Evolutionary conservation across 768 basidiomycete genomes (phyloP).

Genomic region (Lyophyllum semitale): DNA sequence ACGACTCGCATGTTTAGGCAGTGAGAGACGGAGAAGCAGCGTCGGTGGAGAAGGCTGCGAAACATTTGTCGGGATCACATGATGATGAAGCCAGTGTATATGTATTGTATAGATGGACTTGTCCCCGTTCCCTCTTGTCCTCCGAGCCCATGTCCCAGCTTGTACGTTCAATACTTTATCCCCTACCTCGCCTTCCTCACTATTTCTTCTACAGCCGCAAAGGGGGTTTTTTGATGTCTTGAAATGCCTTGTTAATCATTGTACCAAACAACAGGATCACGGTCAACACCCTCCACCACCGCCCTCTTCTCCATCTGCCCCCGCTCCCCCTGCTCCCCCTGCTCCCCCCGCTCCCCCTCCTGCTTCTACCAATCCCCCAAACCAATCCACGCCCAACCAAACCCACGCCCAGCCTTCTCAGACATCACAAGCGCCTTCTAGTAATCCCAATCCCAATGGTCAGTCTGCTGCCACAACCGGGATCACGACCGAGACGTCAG

Average conservation of each 20-base stretch:
- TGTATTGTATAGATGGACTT: too few species aligned
- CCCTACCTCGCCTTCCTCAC: background rate
- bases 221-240: background rate
- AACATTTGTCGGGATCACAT: conserved; percentile 14
- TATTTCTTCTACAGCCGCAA: background rate
- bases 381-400: background rate
- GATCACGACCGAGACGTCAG: background rate
- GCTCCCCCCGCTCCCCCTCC: background rate
- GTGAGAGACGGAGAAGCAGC: conserved; percentile 21
- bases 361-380: background rate
- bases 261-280: background rate
- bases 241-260: background rate
- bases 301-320: background rate
- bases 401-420: background rate
- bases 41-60: conserved; percentile 14
- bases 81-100: background rate
- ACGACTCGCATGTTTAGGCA: conserved; percentile 64
- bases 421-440: background rate
- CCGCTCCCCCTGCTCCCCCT: background rate
- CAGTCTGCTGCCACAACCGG: background rate
- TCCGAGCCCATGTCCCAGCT: background rate
- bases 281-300: background rate
- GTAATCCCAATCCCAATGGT: background rate
- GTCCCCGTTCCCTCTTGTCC: too few species aligned
- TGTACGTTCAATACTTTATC: background rate